Percentiles rank a stretch among this genome's conserved stretches.
Evolutionary conservation across 1,284 basidiomycete genomes (phyloP).

Genomic region (Tilletia setariae): DNA sequence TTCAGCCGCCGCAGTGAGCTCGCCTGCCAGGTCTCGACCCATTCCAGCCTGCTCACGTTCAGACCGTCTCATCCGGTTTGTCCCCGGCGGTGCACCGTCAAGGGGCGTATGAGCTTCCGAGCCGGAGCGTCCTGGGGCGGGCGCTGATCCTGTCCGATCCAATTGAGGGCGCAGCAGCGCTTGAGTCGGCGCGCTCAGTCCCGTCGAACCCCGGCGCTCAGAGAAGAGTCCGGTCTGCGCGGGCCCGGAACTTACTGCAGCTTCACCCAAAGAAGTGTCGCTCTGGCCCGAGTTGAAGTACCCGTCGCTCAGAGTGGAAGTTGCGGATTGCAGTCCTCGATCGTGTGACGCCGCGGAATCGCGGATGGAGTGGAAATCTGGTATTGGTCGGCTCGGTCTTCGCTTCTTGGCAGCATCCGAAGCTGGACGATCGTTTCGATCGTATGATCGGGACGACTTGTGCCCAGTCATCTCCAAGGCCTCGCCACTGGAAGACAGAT

Average conservation of each 20-base stretch:
- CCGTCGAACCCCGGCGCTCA: constrained; percentile 19
- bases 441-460: neutral
- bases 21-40: constrained; percentile 45
- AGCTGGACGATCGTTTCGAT: neutral
- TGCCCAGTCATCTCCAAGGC: neutral
- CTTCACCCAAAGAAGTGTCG: neutral
- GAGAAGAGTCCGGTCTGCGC: neutral
- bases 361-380: neutral
- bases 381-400: neutral
- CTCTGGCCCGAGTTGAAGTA: constrained; percentile 5
- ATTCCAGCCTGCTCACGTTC: constrained; percentile 44
- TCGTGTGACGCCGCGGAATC: neutral
- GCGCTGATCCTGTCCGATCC: neutral
- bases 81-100: no score
- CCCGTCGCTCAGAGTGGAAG: constrained; percentile 25
- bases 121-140: neutral
- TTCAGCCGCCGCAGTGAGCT: constrained; percentile 22
- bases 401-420: neutral
- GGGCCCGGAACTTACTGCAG: neutral
- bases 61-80: constrained; percentile 28
- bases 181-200: neutral
- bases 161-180: neutral
- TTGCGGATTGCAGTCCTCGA: constrained; percentile 15
- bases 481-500: neutral
- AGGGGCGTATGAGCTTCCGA: neutral